Evolutionary conservation across 805 yeast genomes (phyloP).

Genomic region (Torulaspora delbrueckii): DNA sequence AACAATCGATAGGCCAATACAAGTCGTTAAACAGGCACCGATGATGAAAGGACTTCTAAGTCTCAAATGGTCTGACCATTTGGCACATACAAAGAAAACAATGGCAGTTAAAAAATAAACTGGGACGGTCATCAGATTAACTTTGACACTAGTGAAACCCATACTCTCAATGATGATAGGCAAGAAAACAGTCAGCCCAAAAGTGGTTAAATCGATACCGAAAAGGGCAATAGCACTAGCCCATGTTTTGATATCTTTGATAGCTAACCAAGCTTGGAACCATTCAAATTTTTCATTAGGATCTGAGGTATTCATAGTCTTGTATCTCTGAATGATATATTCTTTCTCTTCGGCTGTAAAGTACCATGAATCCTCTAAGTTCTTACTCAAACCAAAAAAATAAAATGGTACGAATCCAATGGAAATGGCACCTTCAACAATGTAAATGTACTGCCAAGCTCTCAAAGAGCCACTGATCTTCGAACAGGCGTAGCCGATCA

Average conservation of each 20-base stretch:
- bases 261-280: conserved; percentile 34
- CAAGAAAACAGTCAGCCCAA: conserved; percentile 42
- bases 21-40: conserved; percentile 33
- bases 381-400: conserved; percentile 39
- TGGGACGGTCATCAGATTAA: conserved; percentile 77
- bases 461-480: conserved; percentile 39
- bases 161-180: conserved; percentile 35
- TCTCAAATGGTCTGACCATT: conserved; percentile 51
- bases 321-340: conserved; percentile 35
- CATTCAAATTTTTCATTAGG: conserved; percentile 38
- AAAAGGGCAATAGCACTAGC: conserved; percentile 35
- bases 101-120: conserved; percentile 82
- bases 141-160: conserved; percentile 58
- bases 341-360: conserved; percentile 40
- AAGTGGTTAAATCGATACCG: conserved; percentile 39
- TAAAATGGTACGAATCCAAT: conserved; percentile 37
- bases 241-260: conserved; percentile 32
- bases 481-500: conserved; percentile 44
- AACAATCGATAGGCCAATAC: conserved; percentile 35
- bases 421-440: conserved; percentile 47
- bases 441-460: conserved; percentile 50
- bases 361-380: conserved; percentile 38
- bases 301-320: conserved; percentile 34
- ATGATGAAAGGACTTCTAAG: conserved; percentile 41
- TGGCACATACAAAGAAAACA: conserved; percentile 56